Evolutionary conservation across 2,329 filamentous ascomycete species (phyloP).

Genomic region (Falciphora oryzae): DNA sequence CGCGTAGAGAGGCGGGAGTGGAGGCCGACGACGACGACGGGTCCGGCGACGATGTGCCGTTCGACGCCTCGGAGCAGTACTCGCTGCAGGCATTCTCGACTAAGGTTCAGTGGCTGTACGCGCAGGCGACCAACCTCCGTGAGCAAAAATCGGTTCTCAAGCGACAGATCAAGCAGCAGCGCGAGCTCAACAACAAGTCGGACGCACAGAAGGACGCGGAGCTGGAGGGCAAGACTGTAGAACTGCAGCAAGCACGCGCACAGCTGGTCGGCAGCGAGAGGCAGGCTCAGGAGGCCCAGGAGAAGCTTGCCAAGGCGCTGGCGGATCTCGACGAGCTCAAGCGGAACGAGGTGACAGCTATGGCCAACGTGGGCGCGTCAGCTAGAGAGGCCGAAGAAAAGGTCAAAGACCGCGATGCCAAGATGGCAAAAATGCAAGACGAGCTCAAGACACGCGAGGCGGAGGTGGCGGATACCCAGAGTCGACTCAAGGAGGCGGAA

Average conservation of each 20-base stretch:
- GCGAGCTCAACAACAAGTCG: conserved; percentile 83
- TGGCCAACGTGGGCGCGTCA: conserved; percentile 11
- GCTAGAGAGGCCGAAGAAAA: conserved; percentile 4
- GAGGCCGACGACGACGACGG: conserved; percentile 54
- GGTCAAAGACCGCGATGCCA: conserved; percentile 1
- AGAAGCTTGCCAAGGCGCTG: conserved; percentile 42
- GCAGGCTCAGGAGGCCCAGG: conserved; percentile 34
- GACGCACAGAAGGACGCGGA: conserved; percentile 65
- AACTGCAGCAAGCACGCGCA: conserved; percentile 38
- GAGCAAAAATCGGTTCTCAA: conserved; percentile 88
- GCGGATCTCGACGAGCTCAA: conserved; percentile 37
- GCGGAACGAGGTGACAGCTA: conserved; percentile 17
- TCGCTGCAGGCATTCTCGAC: conserved; percentile 69
- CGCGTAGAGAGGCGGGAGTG: conserved; percentile 50
- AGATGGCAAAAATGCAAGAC: conserved; percentile 1
- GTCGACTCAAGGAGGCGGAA: conserved; percentile 3
- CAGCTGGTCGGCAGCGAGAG: conserved; percentile 27
- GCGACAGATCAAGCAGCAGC: conserved; percentile 91
- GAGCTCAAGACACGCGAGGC: background rate
- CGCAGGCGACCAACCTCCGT: conserved; percentile 68
- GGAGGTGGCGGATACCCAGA: background rate
- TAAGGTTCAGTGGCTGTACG: conserved; percentile 74
- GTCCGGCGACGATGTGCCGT: conserved; percentile 53
- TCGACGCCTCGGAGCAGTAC: conserved; percentile 55
- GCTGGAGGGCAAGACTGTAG: conserved; percentile 50